Conservation (phyloP, 352 stramenopile species). For the Pythium apleroticum region DNA sequence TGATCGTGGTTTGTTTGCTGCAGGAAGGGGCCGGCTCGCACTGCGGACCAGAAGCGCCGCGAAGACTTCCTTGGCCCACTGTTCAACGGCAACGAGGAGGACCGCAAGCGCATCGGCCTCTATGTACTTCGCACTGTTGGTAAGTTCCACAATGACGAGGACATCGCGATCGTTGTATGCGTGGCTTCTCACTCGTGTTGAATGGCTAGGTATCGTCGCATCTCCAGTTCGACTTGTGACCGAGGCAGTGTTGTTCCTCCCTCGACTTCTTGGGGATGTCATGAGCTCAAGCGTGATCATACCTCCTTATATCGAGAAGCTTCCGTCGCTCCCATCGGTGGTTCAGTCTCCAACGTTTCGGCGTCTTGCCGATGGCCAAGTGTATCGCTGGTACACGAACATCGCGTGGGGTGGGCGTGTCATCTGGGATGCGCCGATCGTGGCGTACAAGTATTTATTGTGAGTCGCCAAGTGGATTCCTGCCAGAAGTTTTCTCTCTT, state of each 20-base stretch:
- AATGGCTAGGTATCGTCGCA: constrained; percentile 41
- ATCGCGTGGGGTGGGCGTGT: constrained; percentile 49
- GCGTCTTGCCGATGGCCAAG: constrained; percentile 48
- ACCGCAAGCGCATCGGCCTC: constrained; percentile 55
- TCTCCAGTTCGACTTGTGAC: constrained; percentile 53
- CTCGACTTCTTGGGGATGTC: constrained; percentile 43
- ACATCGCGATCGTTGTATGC: background rate
- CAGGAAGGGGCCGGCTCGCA: constrained; percentile 39
- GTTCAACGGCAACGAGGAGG: constrained; percentile 53
- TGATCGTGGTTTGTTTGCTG: background rate
- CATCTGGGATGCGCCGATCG: constrained; percentile 69
- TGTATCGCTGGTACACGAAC: constrained; percentile 49
- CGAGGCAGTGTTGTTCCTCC: constrained; percentile 54
- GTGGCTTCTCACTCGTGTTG: background rate
- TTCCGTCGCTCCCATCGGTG: constrained; percentile 32
- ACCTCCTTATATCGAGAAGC: constrained; percentile 33
- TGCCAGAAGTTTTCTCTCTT: background rate
- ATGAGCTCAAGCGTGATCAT: constrained; percentile 30
- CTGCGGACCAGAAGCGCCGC: constrained; percentile 49
- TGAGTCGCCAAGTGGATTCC: constrained; percentile 30
- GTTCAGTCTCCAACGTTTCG: constrained; percentile 52
- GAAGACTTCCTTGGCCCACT: constrained; percentile 66
- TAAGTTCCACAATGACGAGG: too few species aligned
- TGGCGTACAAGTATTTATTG: constrained; percentile 76
- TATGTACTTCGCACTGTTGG: constrained; percentile 53